phyloP scores from a whole-genome alignment of 345 rosid genomes.

The Arabis alpina region DNA sequence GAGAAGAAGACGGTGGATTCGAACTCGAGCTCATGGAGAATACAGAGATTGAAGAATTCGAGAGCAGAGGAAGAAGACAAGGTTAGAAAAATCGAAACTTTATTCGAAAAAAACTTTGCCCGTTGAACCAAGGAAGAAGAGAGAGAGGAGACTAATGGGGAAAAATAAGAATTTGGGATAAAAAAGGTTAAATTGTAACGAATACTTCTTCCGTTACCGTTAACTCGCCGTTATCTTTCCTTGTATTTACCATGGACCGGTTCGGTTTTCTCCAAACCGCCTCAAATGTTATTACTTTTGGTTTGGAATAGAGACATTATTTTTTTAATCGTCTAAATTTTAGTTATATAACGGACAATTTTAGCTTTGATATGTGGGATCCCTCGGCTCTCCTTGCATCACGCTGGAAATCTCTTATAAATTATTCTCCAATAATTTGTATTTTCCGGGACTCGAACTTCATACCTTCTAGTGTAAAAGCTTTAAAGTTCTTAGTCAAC shows the following conservation, averaged over 20 bases:
- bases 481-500: no score
- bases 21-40: constrained; percentile 51
- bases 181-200: constrained; percentile 49
- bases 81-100: constrained; percentile 35
- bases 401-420: no score
- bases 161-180: not conserved
- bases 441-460: no score
- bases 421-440: no score
- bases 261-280: constrained; percentile 19
- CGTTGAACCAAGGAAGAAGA: constrained; percentile 62
- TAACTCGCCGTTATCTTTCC: constrained; percentile 25
- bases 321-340: no score
- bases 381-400: no score
- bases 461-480: no score
- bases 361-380: no score
- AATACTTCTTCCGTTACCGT: constrained; percentile 60
- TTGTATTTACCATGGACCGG: not conserved
- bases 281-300: no score
- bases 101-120: constrained; percentile 73
- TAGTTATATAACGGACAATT: no score
- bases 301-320: no score
- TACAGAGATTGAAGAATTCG: constrained; percentile 15
- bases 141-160: constrained; percentile 9
- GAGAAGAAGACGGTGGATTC: constrained; percentile 59
- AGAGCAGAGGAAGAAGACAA: constrained; percentile 23